Evolutionary conservation across 2,329 filamentous ascomycete species (phyloP), one percentile per base, ranked within the genome.

Genomic region (Colletotrichum acutatum): DNA sequence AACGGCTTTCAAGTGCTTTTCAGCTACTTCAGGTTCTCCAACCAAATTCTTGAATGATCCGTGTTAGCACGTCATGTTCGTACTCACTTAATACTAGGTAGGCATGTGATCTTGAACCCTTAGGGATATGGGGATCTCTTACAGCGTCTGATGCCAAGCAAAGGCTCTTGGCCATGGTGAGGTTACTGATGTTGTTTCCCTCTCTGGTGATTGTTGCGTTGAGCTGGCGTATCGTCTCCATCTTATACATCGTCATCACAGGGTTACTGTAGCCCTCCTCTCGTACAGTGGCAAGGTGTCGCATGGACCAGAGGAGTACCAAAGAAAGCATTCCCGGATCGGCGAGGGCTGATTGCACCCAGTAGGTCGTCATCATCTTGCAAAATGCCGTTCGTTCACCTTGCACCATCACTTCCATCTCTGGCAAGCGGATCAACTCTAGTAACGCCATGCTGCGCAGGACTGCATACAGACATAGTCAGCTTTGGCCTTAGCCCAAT

Each of bases 111-210:
- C 42, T 22, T 49, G 42, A 19, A 19, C 42, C 42, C 42, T 46
- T 49, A 19, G 7, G 42, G 19, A 49, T 5, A 34, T 6, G 7
- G n/a, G 1, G 57, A 26, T 16, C n/a, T 53, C 61, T 68, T 42
- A 73, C 74, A 28, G 70, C 59, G 30, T 75, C 74, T 4, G 74
- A 75, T n/a, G 74, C 69, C 16, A 75, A 52, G 46, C 62, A 72
- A n/a, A 77, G 53, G 8, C 69, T 76, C 52, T 78, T 76, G 1
- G 75, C 73, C 16, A 78, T 75, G 6, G 77, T 78, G 11, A 72
- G 32, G 11, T 78, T 74, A 46, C 74, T 76, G 16, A 73, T 57
- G 14, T 53, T 32, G 5, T 37, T 32, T 14, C 68, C 67, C 28
- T 77, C 74, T 7, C 37, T 34, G 3, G 56, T 42, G 22, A 77